Evolutionary conservation across 371 early-diverging fungal genomes (phyloP), one percentile per base, ranked within the genome.

Genomic region (Mortierella sp.): DNA sequence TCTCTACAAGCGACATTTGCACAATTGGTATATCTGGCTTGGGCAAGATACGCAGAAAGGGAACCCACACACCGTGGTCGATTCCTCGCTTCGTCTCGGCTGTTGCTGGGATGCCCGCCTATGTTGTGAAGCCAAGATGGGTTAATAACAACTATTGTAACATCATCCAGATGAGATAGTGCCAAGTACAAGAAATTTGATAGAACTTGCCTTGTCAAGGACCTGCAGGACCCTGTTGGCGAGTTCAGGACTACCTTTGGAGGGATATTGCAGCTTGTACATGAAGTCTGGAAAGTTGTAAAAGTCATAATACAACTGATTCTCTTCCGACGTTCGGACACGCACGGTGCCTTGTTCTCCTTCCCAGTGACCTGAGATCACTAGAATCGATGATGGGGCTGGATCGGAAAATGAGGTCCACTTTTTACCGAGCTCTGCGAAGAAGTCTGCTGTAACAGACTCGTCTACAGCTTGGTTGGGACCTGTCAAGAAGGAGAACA

Each of bases 1-100:
- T 63, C 21, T 67, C 53, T 14, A 65, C 68, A 14, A 83, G 60
- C 4, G 87, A 87, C 34, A 88, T 80, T 49, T 88, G 86, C 1
- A 86, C 79, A 46, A 88, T 79, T 0, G 89, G 88, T 49, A 88
- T 84, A n/a, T 78, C 70, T 28, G 83, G 83, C n/a, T 82, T 79
- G 16, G 81, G 65, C 45, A 87, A 79, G 29, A 86, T 86, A 13
- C 86, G 80, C 49, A 85, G 80, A 41, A 87, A 62, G 13, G 85
- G 86, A 2, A 87, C 88, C 89, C 89, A 88, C 9, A 83, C 85
- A 37, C 89, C 89, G 51, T 88, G 89, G 43, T 88, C 89, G 24
- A 86, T 78, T 6, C 89, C 89, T 28, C 86, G 77, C 39, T 83
- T 78, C 9, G 81, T 70, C 24, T 77, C 72, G 2, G 64, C 61